Base-by-base conservation (phyloP, 768 basidiomycete genomes). In the Sarcomyxa edulis region DNA sequence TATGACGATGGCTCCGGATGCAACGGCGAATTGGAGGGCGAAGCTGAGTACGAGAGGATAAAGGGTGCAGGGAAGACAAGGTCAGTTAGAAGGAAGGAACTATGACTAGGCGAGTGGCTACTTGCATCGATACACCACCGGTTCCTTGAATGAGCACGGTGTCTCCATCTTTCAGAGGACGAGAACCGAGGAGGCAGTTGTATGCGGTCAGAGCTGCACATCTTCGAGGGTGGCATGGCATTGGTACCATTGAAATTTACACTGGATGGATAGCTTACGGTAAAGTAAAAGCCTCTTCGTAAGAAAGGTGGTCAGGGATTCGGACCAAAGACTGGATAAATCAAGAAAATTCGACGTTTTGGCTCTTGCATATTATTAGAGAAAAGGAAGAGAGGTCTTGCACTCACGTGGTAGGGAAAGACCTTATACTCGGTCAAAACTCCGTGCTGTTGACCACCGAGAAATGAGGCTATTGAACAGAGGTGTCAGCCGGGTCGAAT, bases 161-260 rank as follows among this genome's bases (percentile, higher is more conserved):
- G 43, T 81, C 76, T 8, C 81, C 81, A 10, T 71, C 73, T 50
- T 76, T 72, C 45, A 81, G 43, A 12, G 73, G 68, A 4, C 56
- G 54, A 1, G 64, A 61, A 3, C 78, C 75, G 42, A 64, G 48
- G 35, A 84, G 56, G 4, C 71, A 71, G 43, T 74, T 79, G 60
- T 81, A 84, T 0, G 82, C 78, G 0, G 80, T 84, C 37, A 84
- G 46, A 4, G 69, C 79, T 5, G 78, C 77, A 43, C 74, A 78
- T 24, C 72, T 76, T 27, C n/a, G n/a, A n/a, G n/a, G n/a, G n/a
- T n/a, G 31, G 14, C 4, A 21, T 6, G 20, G 14, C 21, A 12
- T 11, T 3, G 9, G 11, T n/a, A n/a, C n/a, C n/a, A n/a, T n/a
- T n/a, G n/a, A n/a, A n/a, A n/a, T n/a, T n/a, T n/a, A n/a, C n/a